A percentile compares a stretch with the other conserved stretches of the same genome.
Evolutionary conservation across 2,329 filamentous ascomycete genomes (phyloP).

Genomic region (Alternaria incomplexa): DNA sequence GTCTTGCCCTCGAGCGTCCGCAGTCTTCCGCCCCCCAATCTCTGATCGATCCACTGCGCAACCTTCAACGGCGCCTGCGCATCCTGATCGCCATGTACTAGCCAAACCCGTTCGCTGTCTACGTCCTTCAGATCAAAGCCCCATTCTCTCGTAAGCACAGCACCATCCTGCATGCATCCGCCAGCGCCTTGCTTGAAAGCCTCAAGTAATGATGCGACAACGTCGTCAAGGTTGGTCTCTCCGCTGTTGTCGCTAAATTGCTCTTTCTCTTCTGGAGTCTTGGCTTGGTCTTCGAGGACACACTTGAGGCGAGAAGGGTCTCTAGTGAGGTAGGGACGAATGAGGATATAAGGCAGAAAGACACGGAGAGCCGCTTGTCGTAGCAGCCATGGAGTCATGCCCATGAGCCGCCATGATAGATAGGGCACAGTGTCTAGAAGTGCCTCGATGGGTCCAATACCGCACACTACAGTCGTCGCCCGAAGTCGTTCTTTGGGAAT

Average conservation of each 20-base stretch:
- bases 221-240: constrained; percentile 22
- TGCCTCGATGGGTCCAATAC: constrained; percentile 27
- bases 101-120: constrained; percentile 19
- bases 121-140: constrained; percentile 26
- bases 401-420: constrained; percentile 19
- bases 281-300: constrained; percentile 25
- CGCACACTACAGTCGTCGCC: constrained; percentile 23
- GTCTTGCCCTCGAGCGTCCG: constrained; percentile 25
- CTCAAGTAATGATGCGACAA: constrained; percentile 21
- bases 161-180: constrained; percentile 23
- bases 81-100: constrained; percentile 32
- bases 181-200: constrained; percentile 23
- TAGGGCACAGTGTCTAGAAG: constrained; percentile 9
- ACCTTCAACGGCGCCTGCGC: constrained; percentile 17
- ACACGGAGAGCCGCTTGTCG: constrained; percentile 18
- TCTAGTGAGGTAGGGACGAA: constrained; percentile 19
- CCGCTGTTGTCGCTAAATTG: constrained; percentile 11
- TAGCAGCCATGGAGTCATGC: constrained; percentile 18
- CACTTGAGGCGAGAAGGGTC: constrained; percentile 25
- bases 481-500: constrained; percentile 37
- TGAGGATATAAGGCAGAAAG: constrained; percentile 16
- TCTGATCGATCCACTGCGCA: constrained; percentile 27
- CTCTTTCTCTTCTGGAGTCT: constrained; percentile 27
- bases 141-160: constrained; percentile 21
- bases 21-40: constrained; percentile 24